Base-by-base conservation (phyloP, 139 green algal genomes). In the Monoraphidium neglectum region DNA sequence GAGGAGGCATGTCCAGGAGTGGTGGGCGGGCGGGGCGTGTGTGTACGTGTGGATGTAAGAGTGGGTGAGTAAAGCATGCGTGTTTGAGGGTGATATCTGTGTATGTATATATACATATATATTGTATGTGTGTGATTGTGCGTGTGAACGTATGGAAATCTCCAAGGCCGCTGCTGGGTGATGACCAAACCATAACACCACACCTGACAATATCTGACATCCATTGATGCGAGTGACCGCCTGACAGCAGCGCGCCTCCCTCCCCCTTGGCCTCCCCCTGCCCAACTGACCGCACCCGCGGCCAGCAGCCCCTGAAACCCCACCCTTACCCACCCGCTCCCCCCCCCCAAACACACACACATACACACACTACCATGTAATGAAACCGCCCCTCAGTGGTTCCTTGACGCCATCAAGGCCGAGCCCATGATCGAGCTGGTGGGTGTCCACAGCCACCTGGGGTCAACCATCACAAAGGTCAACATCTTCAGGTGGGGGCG, bases 391-490 rank as follows among this genome's bases (percentile, higher is more conserved):
- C 33, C 37, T 64, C 77, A 93, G 83, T 91, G 89, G 89, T 97
- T 97, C 83, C 82, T 97, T 43, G 89, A 95, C 68, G 68, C 90
- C 64, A 96, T 99, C 80, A 86, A 84, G 62, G 81, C 78, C 26
- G 88, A 95, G 70, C 80, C 86, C 24, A 74, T 91, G 49, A 76
- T 98, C 64, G 72, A 95, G 77, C 89, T 99, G 60, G 95, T 98
- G 62, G 95, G 95, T 24, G 93, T 95, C 57, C 95, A 99, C 89
- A 95, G 87, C 74, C 95, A 99, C 85, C 87, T 99, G 73, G 95
- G 95, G 28, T 96, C 89, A 53, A 99, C 95, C 35, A 99, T 99
- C 84, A 97, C 90, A 54, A 98, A 98, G 90, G 93, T 98, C 61
- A 93, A 96, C 87, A 96, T 99, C 80, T 99, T 99, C 84, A 74